phyloP scores from a whole-genome alignment of 2,329 filamentous ascomycete genomes.

The Monilinia fructigena region DNA sequence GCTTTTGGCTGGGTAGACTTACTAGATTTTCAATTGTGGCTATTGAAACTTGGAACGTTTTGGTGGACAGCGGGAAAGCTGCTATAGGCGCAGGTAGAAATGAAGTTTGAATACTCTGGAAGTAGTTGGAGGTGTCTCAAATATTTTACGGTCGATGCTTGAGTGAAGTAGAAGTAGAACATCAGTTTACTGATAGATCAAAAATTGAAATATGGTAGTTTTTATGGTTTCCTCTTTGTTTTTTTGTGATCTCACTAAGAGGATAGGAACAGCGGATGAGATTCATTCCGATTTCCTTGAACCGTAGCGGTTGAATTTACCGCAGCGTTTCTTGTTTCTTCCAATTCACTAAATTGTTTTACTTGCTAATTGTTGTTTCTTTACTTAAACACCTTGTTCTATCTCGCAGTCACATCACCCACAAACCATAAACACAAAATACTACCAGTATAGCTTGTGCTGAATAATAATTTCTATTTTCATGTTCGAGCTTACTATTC shows the following conservation, averaged over 20 bases:
- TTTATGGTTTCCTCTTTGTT: neutral
- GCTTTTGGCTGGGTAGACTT: conserved; percentile 19
- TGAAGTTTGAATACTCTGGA: neutral
- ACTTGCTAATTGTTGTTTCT: too few relatives aligned
- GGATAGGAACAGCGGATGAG: too few relatives aligned
- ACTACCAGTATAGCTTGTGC: too few relatives aligned
- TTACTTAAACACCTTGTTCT: too few relatives aligned
- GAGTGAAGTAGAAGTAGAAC: neutral
- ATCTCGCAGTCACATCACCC: too few relatives aligned
- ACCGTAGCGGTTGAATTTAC: too few relatives aligned
- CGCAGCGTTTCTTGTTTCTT: neutral
- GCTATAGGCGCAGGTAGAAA: neutral
- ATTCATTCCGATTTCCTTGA: neutral
- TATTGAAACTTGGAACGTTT: neutral
- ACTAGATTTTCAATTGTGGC: conserved; percentile 12
- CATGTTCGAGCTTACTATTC: too few relatives aligned
- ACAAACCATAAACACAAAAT: too few relatives aligned
- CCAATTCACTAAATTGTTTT: too few relatives aligned
- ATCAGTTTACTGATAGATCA: neutral
- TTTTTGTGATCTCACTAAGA: neutral
- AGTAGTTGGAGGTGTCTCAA: neutral
- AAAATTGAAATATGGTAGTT: neutral
- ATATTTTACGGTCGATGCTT: neutral
- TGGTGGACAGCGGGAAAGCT: conserved; percentile 15
- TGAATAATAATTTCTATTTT: too few relatives aligned